Evolutionary conservation across 2,329 filamentous ascomycete species (phyloP), one percentile per base, ranked within the genome.

Genomic region (Tothia fuscella): DNA sequence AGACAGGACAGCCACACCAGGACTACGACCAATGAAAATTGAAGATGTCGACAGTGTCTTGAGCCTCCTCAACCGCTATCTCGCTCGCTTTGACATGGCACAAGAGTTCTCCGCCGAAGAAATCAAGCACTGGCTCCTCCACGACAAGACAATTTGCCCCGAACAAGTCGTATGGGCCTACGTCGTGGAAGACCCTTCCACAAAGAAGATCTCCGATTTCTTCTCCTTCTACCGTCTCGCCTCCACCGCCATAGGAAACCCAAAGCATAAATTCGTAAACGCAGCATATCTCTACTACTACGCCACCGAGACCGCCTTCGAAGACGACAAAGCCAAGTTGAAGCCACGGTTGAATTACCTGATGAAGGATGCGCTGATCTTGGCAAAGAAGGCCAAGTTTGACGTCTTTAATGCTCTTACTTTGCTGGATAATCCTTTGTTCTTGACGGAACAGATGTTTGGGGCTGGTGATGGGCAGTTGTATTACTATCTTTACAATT

Each of bases 221-320:
- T 82, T 95, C 65, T 95, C 87, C 28, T 98, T 96, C 66, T 98
- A 96, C 70, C 80, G 78, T 56, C 80, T 98, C 25, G 87, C 94
- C 59, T 94, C 87, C 13, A 91, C 86, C 2, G 82, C 95, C 45
- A 93, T 98, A 53, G 79, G 81, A 51, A 78, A 86, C 56, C 67
- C 75, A 5, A 83, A 83, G 58, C 81, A 93, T 64, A 73, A 77
- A 46, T 76, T 78, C 44, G 78, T 98, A 54, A 82, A 80, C 50
- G 91, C 89, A 3, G 91, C 91, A 22, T 98, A 98, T 63, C 74
- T 96, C 42, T 98, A 89, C 68, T 98, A 98, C 71, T 98, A 98
- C 58, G 91, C 84, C 44, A 82, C 82, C 5, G 86, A 94, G 54
- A 68, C 74, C 4, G 89, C 80, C 9, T 82, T 95, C 49, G 56